A percentile compares a stretch with the other conserved stretches of the same genome.
Conservation (phyloP, 257 asterid genomes). For the Nicotiana tomentosiformis region DNA sequence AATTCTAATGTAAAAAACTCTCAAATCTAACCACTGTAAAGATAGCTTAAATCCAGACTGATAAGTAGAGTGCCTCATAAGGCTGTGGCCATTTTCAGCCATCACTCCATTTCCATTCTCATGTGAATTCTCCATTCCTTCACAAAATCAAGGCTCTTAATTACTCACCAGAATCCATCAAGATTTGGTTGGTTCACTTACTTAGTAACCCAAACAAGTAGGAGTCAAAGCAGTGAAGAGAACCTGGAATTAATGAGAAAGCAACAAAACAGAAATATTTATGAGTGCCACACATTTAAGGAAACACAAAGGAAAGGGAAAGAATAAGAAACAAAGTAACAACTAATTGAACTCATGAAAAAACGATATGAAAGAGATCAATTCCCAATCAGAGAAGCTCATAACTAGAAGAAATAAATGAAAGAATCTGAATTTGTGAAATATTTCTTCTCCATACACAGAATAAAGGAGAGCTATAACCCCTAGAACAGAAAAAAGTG, state of each 20-base stretch:
- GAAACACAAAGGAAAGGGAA: background rate
- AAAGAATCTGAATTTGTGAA: background rate
- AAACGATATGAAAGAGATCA: background rate
- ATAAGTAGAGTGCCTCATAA: constrained; percentile 21
- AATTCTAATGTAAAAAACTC: constrained; percentile 59
- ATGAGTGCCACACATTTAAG: constrained; percentile 21
- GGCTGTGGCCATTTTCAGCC: constrained; percentile 31
- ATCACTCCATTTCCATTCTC: constrained; percentile 25
- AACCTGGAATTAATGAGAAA: constrained; percentile 20
- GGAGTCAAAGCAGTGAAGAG: constrained; percentile 8
- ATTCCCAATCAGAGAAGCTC: background rate
- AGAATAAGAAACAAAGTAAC: background rate
- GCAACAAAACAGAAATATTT: constrained; percentile 15
- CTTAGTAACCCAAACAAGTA: constrained; percentile 8
- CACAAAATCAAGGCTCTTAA: constrained; percentile 16
- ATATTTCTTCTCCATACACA: background rate
- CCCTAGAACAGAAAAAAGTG: background rate
- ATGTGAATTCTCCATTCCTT: constrained; percentile 31
- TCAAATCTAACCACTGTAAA: constrained; percentile 61
- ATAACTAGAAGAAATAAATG: background rate
- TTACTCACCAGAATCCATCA: constrained; percentile 28
- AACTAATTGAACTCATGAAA: background rate
- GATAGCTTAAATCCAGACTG: constrained; percentile 26
- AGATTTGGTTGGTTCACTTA: constrained; percentile 4
- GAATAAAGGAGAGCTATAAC: background rate